These are phyloP conservation scores for Stachybotrys echinatus DNA, from an alignment of 2,329 filamentous ascomycete genomes.

Conservation along the genomic window DNA sequence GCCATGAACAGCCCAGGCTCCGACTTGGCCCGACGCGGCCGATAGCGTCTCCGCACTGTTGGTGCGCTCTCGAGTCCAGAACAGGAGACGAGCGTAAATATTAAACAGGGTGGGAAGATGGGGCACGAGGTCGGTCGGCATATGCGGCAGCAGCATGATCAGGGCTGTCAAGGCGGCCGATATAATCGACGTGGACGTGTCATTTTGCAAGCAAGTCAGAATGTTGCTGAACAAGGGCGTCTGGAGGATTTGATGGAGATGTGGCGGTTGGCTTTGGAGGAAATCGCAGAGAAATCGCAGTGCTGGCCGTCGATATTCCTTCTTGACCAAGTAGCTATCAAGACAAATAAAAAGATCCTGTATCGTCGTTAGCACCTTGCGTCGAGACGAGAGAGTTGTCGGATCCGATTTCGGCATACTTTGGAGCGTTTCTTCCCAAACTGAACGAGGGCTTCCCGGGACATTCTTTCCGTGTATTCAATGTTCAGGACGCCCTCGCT, in stretches of 20 bases:
- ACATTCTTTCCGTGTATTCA: slow-evolving; percentile 43
- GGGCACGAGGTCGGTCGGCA: slow-evolving; percentile 65
- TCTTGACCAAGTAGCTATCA: slow-evolving; percentile 60
- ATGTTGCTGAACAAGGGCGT: slow-evolving; percentile 68
- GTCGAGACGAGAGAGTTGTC: not conserved
- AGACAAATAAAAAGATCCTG: slow-evolving; percentile 62
- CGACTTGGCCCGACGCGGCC: slow-evolving; percentile 29
- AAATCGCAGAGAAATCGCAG: slow-evolving; percentile 67
- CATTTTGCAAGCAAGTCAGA: slow-evolving; percentile 67
- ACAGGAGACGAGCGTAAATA: slow-evolving; percentile 73
- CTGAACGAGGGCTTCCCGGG: slow-evolving; percentile 46
- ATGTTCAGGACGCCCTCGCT: slow-evolving; percentile 28
- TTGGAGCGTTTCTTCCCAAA: slow-evolving; percentile 66
- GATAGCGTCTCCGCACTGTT: slow-evolving; percentile 29
- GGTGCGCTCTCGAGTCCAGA: slow-evolving; percentile 62
- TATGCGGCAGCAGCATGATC: slow-evolving; percentile 78
- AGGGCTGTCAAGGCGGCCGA: slow-evolving; percentile 69
- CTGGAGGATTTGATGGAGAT: slow-evolving; percentile 67
- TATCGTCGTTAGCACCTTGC: slow-evolving; percentile 1
- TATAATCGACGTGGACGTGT: slow-evolving; percentile 73
- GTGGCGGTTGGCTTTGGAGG: slow-evolving; percentile 71
- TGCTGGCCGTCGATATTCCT: slow-evolving; percentile 57
- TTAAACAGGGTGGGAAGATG: slow-evolving; percentile 72
- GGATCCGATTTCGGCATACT: slow-evolving; percentile 16
- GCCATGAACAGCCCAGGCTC: slow-evolving; percentile 58